Evolutionary conservation across 2,329 filamentous ascomycete genomes (phyloP), one percentile per base, ranked within the genome.

Genomic region (Phaeosphaeria sp.): DNA sequence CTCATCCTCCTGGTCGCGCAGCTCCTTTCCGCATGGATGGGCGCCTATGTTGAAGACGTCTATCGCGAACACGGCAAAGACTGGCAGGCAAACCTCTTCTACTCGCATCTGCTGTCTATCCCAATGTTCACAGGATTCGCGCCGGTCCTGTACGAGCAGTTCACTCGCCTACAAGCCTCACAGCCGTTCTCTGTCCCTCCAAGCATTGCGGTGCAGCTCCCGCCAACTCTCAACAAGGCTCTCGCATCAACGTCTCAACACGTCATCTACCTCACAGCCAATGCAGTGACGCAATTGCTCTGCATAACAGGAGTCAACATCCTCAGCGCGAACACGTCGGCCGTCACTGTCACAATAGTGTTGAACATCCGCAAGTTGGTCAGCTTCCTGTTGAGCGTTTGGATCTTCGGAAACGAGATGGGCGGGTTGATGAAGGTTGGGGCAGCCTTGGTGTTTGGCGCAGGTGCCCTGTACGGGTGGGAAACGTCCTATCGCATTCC

Each of bases 81-180:
- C 76, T 98, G 95, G 92, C 91, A 90, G 67, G 95, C 98, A 77
- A 97, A 97, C 65, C 84, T 99, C 13, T 98, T 99, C 80, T 99
- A 98, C 81, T 96, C 91, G 21, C 87, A 90, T 65, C 75, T 92
- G 7, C 82, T 94, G 21, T 91, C 90, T 0, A 80, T 95, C 44
- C 91, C 91, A 0, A 82, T 95, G 21, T 95, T 94, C 72, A 69
- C 91, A 2, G 90, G 89, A 2, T 90, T 94, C 63, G 76, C 86
- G n/a, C 84, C 85, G 1, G 87, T 86, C 2, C 84, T 95, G 69
- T 78, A 80, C 51, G 79, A 82, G 18, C 90, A 92, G 68, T 90
- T 91, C 63, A 73, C 78, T 51, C 85, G 83, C 56, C 82, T 95
- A 20, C 84, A 86, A 72, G 80, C 69, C 11, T 93, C 90, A 55